These are phyloP conservation scores for Capillidium rhysosporum DNA, from an alignment of 371 early-diverging fungal species.

Conservation along the genomic window DNA sequence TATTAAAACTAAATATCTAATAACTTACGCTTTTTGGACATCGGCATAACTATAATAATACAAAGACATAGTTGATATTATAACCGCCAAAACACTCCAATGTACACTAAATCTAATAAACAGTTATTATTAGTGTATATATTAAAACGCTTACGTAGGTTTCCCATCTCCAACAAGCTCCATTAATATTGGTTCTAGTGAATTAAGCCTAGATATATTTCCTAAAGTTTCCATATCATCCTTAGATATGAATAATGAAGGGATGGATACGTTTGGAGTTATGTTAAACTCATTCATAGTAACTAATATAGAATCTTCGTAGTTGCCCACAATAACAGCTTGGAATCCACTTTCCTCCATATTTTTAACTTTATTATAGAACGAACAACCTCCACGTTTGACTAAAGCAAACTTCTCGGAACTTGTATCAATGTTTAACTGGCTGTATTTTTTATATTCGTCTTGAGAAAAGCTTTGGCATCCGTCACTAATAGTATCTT, in stretches of 20 bases:
- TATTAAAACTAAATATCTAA: no score
- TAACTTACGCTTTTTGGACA: no score
- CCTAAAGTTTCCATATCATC: no score
- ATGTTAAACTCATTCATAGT: slow-evolving; percentile 73
- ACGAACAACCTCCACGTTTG: slow-evolving; percentile 62
- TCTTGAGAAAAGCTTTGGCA: not conserved
- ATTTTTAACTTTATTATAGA: slow-evolving; percentile 65
- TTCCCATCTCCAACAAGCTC: no score
- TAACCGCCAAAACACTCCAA: no score
- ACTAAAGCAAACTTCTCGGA: slow-evolving; percentile 39
- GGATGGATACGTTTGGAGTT: slow-evolving; percentile 37
- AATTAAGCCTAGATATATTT: no score
- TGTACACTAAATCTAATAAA: no score
- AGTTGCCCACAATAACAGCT: slow-evolving; percentile 75
- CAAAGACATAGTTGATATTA: no score
- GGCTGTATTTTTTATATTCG: not conserved
- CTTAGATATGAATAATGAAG: slow-evolving; percentile 42
- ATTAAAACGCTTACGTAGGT: no score
- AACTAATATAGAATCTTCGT: slow-evolving; percentile 41
- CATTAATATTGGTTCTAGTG: no score
- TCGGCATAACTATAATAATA: no score
- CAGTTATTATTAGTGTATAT: no score
- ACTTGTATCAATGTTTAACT: not conserved
- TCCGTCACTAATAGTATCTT: not conserved
- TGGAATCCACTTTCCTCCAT: slow-evolving; percentile 70